Percentiles rank a stretch among this genome's conserved stretches.
Evolutionary conservation across 257 asterid genomes (phyloP).

Genomic region (Jaltomata sinuosa): DNA sequence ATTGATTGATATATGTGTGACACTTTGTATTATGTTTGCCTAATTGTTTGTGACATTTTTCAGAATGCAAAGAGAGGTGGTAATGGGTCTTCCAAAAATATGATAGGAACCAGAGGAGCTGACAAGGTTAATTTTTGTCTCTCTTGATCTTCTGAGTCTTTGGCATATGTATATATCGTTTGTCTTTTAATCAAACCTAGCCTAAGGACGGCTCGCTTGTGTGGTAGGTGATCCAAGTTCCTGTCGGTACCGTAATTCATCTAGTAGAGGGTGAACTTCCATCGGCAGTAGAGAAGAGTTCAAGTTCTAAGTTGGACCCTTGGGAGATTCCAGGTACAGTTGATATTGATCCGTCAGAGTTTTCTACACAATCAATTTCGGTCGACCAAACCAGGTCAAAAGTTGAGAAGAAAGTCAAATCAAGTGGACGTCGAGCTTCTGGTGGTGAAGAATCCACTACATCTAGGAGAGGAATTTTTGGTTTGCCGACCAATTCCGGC

Average conservation of each 20-base stretch:
- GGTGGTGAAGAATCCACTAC: constrained; percentile 5
- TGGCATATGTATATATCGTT: constrained; percentile 5
- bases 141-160: neutral
- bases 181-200: neutral
- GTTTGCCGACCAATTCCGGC: neutral
- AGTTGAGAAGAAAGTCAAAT: constrained; percentile 1
- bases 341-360: constrained; percentile 22
- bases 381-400: constrained; percentile 2
- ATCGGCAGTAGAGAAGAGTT: constrained; percentile 45
- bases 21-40: neutral
- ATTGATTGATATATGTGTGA: neutral
- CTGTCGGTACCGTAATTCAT: constrained; percentile 88
- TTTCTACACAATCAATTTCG: constrained; percentile 17
- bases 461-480: neutral
- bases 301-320: constrained; percentile 62
- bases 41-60: neutral
- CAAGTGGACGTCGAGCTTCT: neutral
- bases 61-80: constrained; percentile 95
- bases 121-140: constrained; percentile 55
- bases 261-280: constrained; percentile 75
- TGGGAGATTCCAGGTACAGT: constrained; percentile 84
- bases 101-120: constrained; percentile 85
- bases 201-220: neutral
- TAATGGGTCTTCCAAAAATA: constrained; percentile 74
- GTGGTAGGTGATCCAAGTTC: constrained; percentile 69